Conservation (phyloP, 352 stramenopile species). For the Globisporangium orthogonon region DNA sequence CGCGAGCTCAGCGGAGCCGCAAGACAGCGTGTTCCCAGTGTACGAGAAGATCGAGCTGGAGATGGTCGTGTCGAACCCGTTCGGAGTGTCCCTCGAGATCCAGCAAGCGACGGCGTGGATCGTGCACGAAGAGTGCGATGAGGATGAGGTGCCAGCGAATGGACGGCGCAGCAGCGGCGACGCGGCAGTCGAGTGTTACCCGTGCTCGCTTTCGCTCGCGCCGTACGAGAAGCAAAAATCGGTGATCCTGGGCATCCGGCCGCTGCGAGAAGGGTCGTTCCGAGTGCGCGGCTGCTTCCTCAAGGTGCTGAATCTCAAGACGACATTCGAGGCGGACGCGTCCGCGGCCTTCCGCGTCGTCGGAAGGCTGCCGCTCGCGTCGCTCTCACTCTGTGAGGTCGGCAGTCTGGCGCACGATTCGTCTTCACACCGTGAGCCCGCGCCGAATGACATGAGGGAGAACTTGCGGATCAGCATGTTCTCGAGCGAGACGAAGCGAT, state of each 20-base stretch:
- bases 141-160: background rate
- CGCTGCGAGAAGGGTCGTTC: slow-evolving; percentile 34
- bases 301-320: slow-evolving; percentile 54
- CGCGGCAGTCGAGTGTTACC: slow-evolving; percentile 45
- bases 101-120: slow-evolving; percentile 61
- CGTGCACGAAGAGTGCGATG: slow-evolving; percentile 8
- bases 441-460: background rate
- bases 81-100: slow-evolving; percentile 52
- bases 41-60: slow-evolving; percentile 53
- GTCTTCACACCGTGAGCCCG: background rate
- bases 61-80: slow-evolving; percentile 58
- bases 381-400: slow-evolving; percentile 41
- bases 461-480: slow-evolving; percentile 56
- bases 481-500: slow-evolving; percentile 54
- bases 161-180: slow-evolving; percentile 2
- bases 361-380: slow-evolving; percentile 33
- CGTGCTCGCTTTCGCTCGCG: slow-evolving; percentile 34
- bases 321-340: slow-evolving; percentile 29
- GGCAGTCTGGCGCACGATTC: slow-evolving; percentile 18
- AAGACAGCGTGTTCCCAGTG: slow-evolving; percentile 37
- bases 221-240: slow-evolving; percentile 47
- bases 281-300: slow-evolving; percentile 53
- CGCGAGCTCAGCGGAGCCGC: background rate
- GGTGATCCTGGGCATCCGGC: slow-evolving; percentile 41
- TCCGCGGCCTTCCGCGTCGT: slow-evolving; percentile 35